These are phyloP conservation scores for Paramecium caudatum DNA, from an alignment of 73 alveolate species.

Conservation along the genomic window DNA sequence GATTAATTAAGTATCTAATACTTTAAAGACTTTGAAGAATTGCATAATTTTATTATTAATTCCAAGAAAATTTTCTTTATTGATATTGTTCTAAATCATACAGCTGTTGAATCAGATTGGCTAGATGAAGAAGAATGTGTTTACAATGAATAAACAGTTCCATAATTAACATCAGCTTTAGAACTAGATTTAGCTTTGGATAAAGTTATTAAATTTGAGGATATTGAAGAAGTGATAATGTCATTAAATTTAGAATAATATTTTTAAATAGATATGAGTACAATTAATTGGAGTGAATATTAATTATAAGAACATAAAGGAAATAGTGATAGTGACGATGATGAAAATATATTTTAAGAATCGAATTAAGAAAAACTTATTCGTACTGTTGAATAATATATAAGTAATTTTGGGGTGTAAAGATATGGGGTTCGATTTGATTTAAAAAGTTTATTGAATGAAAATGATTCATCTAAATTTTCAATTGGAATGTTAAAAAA, in stretches of 20 bases:
- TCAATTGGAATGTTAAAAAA: background rate
- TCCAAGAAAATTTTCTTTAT: slow-evolving; percentile 76
- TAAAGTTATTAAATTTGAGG: slow-evolving; percentile 83
- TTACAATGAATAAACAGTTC: slow-evolving; percentile 91
- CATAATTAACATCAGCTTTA: slow-evolving; percentile 91
- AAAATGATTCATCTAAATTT: background rate
- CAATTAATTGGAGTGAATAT: background rate
- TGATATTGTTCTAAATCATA: slow-evolving; percentile 96
- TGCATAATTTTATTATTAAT: background rate
- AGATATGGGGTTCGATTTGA: slow-evolving; percentile 34
- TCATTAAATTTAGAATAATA: slow-evolving; percentile 21
- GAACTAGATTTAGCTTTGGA: slow-evolving; percentile 89
- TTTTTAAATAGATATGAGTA: background rate
- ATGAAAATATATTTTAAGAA: slow-evolving; percentile 70
- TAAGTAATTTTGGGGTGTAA: slow-evolving; percentile 4
- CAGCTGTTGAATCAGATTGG: slow-evolving; percentile 92
- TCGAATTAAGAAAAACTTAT: slow-evolving; percentile 8
- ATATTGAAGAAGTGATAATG: slow-evolving; percentile 81
- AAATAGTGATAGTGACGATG: slow-evolving; percentile 69
- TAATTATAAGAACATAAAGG: background rate
- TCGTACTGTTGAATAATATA: background rate
- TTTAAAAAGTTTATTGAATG: background rate
- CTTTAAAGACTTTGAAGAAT: slow-evolving; percentile 14
- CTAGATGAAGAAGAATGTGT: slow-evolving; percentile 90
- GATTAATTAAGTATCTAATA: slow-evolving; percentile 22